Evolutionary conservation across 2,329 filamentous ascomycete genomes (phyloP).

Genomic region (Thelonectria olida): DNA sequence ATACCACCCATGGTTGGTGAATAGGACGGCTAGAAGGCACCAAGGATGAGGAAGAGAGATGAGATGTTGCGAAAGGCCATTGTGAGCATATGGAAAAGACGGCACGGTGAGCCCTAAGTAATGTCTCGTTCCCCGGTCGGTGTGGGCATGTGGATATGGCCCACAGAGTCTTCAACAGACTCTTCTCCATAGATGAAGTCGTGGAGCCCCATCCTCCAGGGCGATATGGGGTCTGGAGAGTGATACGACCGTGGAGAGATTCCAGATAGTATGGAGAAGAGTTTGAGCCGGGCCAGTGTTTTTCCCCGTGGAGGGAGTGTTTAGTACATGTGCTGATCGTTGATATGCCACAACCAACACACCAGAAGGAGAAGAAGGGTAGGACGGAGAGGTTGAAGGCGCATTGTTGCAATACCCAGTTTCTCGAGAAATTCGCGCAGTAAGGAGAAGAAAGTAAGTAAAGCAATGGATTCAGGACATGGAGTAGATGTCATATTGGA

Average conservation of each 20-base stretch:
- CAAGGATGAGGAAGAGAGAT: neutral
- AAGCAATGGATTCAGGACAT: too few relatives aligned
- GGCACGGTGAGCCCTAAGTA: slow-evolving; percentile 5
- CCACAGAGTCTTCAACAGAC: neutral
- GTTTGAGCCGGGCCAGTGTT: neutral
- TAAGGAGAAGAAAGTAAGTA: too few relatives aligned
- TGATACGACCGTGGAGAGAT: slow-evolving; percentile 6
- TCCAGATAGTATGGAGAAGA: slow-evolving; percentile 1
- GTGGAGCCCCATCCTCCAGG: slow-evolving; percentile 4
- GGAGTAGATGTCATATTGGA: too few relatives aligned
- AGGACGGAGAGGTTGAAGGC: too few relatives aligned
- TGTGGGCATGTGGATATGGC: slow-evolving; percentile 19
- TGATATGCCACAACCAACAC: neutral
- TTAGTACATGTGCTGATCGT: neutral
- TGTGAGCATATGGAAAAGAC: neutral
- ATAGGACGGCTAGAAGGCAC: neutral
- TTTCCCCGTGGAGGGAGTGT: slow-evolving; percentile 8
- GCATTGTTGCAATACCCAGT: too few relatives aligned
- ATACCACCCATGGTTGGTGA: slow-evolving; percentile 37
- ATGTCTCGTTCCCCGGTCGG: slow-evolving; percentile 16
- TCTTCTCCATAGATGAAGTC: slow-evolving; percentile 21
- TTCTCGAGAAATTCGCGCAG: too few relatives aligned
- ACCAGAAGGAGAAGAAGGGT: too few relatives aligned
- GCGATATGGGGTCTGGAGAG: slow-evolving; percentile 13
- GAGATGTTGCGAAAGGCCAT: neutral